These are phyloP conservation scores for Ophiosphaerella narmari DNA, from an alignment of 2,329 filamentous ascomycete genomes.

Conservation along the genomic window DNA sequence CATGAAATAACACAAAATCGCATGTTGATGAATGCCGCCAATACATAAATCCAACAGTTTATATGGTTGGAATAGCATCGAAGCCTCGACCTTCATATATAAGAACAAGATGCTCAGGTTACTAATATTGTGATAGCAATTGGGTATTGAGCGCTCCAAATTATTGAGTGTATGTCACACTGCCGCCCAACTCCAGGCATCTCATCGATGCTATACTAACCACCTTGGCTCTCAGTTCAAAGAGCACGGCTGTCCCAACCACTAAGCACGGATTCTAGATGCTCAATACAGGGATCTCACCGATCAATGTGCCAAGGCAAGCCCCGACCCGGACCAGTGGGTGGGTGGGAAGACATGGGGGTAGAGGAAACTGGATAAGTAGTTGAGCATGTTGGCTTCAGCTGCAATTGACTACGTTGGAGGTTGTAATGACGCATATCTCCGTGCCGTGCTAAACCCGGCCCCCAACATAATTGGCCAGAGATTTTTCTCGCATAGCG, in stretches of 20 bases:
- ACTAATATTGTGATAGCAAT: too few relatives aligned
- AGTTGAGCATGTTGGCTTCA: not conserved
- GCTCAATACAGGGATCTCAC: constrained; percentile 7
- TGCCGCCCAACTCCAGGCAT: constrained; percentile 5
- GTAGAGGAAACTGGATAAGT: not conserved
- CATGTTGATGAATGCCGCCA: too few relatives aligned
- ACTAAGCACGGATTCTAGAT: not conserved
- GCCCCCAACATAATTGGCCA: not conserved
- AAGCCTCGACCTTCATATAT: too few relatives aligned
- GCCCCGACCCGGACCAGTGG: constrained; percentile 12
- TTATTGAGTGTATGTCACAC: too few relatives aligned
- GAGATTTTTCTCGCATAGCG: too few relatives aligned
- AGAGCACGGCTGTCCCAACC: not conserved
- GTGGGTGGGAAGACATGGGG: constrained; percentile 5
- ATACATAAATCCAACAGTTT: too few relatives aligned
- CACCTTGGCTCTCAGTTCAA: not conserved
- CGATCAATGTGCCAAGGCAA: constrained; percentile 22
- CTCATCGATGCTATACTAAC: too few relatives aligned
- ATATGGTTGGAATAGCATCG: too few relatives aligned
- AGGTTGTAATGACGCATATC: not conserved
- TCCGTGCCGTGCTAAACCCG: too few relatives aligned
- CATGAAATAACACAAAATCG: too few relatives aligned
- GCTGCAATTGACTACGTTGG: not conserved
- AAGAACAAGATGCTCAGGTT: too few relatives aligned
- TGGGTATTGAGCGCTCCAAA: too few relatives aligned